A percentile compares a stretch with the other conserved stretches of the same genome.
phyloP scores from a whole-genome alignment of 2,329 filamentous ascomycete genomes.

The Ophiosphaerella narmari region DNA sequence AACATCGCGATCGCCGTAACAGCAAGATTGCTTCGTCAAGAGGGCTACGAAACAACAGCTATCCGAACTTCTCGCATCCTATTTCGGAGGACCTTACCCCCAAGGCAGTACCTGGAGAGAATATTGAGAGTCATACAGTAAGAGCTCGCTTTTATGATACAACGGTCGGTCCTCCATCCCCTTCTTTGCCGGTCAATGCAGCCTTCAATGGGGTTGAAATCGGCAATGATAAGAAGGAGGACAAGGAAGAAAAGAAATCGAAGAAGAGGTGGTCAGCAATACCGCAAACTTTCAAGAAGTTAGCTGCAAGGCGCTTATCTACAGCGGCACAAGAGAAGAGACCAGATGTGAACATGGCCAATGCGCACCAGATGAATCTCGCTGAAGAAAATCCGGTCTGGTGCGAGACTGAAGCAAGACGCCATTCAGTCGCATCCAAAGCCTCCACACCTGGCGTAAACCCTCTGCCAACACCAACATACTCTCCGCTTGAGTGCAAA shows the following conservation, averaged over 20 bases:
- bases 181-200: conserved; percentile 14
- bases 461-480: conserved; percentile 26
- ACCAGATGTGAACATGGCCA: conserved; percentile 12
- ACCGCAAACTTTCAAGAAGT: conserved; percentile 25
- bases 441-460: conserved; percentile 14
- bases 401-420: conserved; percentile 12
- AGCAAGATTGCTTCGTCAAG: conserved; percentile 37
- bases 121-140: conserved; percentile 27
- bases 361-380: conserved; percentile 17
- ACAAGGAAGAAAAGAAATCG: conserved; percentile 23
- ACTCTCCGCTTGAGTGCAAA: conserved; percentile 24
- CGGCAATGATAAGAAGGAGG: conserved; percentile 7
- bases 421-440: conserved; percentile 6
- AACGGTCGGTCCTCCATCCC: conserved; percentile 26
- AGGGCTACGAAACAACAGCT: conserved; percentile 29
- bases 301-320: conserved; percentile 21
- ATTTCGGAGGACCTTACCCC: conserved; percentile 18
- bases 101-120: conserved; percentile 26
- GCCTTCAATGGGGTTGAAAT: conserved; percentile 9
- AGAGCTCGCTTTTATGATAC: conserved; percentile 20
- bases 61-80: conserved; percentile 30
- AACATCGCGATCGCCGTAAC: conserved; percentile 29
- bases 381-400: conserved; percentile 17
- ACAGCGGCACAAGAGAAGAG: conserved; percentile 17
- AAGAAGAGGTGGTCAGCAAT: conserved; percentile 33